Conservation (phyloP, 2,329 filamentous ascomycete genomes). For the Talaromyces sp. region DNA sequence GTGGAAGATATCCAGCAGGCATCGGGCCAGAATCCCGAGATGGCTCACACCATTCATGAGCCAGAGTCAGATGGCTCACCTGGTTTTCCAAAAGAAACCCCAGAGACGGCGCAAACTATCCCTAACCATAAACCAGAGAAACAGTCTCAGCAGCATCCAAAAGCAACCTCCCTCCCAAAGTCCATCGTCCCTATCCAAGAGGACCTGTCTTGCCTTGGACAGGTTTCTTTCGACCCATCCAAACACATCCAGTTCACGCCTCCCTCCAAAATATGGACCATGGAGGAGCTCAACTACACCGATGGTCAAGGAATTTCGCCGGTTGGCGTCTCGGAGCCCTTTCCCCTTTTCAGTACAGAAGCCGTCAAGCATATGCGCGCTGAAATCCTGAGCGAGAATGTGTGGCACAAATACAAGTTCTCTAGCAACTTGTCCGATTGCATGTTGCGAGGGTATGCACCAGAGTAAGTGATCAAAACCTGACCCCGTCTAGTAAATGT, state of each 20-base stretch:
- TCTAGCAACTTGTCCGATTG: constrained; percentile 56
- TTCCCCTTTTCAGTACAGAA: constrained; percentile 58
- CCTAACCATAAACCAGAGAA: background rate
- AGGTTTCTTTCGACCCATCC: constrained; percentile 46
- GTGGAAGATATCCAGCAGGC: background rate
- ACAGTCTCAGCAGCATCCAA: background rate
- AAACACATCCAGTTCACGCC: constrained; percentile 54
- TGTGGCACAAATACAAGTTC: constrained; percentile 54
- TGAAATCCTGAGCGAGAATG: constrained; percentile 57
- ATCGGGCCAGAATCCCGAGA: background rate
- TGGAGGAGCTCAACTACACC: constrained; percentile 58
- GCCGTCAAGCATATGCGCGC: constrained; percentile 58
- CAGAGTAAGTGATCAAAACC: constrained; percentile 43
- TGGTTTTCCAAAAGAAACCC: background rate
- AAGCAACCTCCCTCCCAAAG: background rate
- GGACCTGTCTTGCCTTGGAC: constrained; percentile 14
- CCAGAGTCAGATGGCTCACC: background rate
- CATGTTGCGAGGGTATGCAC: constrained; percentile 53
- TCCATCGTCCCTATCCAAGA: constrained; percentile 25
- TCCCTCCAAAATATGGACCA: constrained; percentile 51
- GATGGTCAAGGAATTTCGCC: constrained; percentile 56
- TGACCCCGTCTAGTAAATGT: background rate
- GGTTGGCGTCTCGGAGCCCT: constrained; percentile 61
- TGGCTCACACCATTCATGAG: background rate
- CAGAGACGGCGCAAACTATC: too few relatives aligned